Evolutionary conservation across 1,139 yeast species (phyloP).

Genomic region (Suhomyces kunorum): DNA sequence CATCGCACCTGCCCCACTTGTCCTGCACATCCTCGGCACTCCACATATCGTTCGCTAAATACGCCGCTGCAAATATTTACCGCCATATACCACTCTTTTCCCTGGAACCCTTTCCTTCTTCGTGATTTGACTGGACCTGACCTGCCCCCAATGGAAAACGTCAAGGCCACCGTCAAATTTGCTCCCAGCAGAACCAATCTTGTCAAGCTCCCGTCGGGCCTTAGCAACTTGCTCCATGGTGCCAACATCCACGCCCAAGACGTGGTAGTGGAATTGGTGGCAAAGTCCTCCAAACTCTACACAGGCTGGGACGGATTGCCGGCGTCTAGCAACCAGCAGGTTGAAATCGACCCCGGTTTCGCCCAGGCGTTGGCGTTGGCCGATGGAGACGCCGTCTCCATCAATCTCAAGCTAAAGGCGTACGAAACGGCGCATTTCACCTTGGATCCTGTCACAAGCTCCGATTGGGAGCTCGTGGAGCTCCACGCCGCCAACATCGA

Average conservation of each 20-base stretch:
- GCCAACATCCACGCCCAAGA: conserved; percentile 62
- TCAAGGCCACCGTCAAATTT: conserved; percentile 31
- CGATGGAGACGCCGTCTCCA: conserved; percentile 44
- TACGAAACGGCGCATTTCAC: conserved; percentile 61
- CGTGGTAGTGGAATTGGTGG: conserved; percentile 53
- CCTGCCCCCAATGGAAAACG: conserved; percentile 39
- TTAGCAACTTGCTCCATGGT: conserved; percentile 50
- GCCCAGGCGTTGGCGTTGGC: conserved; percentile 51
- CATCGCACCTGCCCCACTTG: neutral
- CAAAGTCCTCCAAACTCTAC: conserved; percentile 36
- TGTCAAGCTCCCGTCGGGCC: conserved; percentile 56
- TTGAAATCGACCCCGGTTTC: conserved; percentile 44
- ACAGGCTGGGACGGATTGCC: conserved; percentile 88
- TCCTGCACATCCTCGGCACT: conserved; percentile 15
- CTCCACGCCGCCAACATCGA: conserved; percentile 79
- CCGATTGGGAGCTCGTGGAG: conserved; percentile 93
- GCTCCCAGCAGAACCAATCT: conserved; percentile 52
- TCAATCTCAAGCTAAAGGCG: conserved; percentile 47
- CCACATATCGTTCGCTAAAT: too few relatives aligned
- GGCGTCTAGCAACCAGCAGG: conserved; percentile 28
- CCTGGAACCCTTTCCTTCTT: neutral
- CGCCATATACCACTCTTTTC: neutral
- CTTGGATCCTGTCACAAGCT: conserved; percentile 72
- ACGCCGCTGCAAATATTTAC: too few relatives aligned
- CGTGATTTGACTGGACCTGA: neutral